Conservation (phyloP, 768 basidiomycete species). For the Sarcodon aspratus region DNA sequence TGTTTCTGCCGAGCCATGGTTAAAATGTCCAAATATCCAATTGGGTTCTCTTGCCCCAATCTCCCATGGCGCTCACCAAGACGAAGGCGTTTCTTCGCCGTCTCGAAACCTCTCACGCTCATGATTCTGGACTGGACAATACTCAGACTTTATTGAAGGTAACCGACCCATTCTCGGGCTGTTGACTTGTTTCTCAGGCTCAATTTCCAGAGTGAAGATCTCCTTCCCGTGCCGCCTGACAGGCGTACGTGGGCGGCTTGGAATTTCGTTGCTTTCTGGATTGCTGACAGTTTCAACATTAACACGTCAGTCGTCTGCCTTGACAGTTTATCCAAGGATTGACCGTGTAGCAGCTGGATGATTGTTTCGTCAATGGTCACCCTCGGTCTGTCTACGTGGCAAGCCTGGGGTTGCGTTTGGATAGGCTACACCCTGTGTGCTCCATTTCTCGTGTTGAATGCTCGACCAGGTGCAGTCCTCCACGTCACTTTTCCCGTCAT, state of each 20-base stretch:
- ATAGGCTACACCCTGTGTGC: slow-evolving; percentile 30
- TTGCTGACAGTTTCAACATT: slow-evolving; percentile 72
- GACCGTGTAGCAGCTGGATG: slow-evolving; percentile 44
- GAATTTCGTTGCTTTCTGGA: slow-evolving; percentile 69
- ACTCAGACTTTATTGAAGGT: too few species aligned
- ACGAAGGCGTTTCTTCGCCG: too few species aligned
- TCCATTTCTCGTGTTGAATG: slow-evolving; percentile 68
- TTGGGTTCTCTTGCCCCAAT: too few species aligned
- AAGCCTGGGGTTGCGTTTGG: slow-evolving; percentile 77
- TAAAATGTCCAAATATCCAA: too few species aligned
- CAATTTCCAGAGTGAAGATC: slow-evolving; percentile 51
- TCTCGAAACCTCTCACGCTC: too few species aligned
- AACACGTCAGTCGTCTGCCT: slow-evolving; percentile 41
- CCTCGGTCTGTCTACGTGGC: slow-evolving; percentile 71
- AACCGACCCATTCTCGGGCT: background rate
- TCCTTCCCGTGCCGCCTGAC: slow-evolving; percentile 52
- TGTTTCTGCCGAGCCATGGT: too few species aligned
- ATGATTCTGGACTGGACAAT: too few species aligned
- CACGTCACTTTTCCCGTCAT: slow-evolving; percentile 74
- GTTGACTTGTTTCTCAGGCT: slow-evolving; percentile 3
- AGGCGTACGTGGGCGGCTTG: slow-evolving; percentile 54
- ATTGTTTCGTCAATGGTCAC: slow-evolving; percentile 69
- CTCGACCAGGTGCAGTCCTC: slow-evolving; percentile 65
- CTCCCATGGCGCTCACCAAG: too few species aligned
- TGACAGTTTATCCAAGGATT: background rate